phyloP scores from a whole-genome alignment of 2,329 filamentous ascomycete genomes.

The Phialophora expanda region DNA sequence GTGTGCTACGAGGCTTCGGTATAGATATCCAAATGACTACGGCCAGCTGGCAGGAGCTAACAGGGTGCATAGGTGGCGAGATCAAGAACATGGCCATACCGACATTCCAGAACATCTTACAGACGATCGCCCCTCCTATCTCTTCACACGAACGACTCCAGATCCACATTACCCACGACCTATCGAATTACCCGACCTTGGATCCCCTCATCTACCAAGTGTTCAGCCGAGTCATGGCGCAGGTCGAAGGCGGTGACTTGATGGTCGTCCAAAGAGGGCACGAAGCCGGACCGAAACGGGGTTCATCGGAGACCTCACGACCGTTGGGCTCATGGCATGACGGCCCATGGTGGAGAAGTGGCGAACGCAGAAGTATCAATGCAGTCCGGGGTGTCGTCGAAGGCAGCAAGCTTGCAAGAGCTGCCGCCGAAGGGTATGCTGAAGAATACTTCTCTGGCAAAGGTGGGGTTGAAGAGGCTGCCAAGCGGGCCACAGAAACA shows the following conservation, averaged over 20 bases:
- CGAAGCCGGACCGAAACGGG: conserved; percentile 74
- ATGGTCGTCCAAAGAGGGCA: conserved; percentile 92
- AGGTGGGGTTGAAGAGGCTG: conserved; percentile 80
- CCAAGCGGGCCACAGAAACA: conserved; percentile 76
- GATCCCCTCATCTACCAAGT: conserved; percentile 90
- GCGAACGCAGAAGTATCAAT: conserved; percentile 74
- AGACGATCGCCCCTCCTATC: conserved; percentile 94
- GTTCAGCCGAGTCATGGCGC: conserved; percentile 96
- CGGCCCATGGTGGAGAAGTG: conserved; percentile 88
- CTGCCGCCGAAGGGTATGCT: conserved; percentile 85
- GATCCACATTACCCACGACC: conserved; percentile 96
- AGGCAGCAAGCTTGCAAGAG: conserved; percentile 88
- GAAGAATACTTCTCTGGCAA: conserved; percentile 78
- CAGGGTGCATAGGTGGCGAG: conserved; percentile 71
- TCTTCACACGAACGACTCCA: conserved; percentile 94
- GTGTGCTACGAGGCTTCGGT: conserved; percentile 77
- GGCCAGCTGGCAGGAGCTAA: conserved; percentile 5
- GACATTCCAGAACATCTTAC: conserved; percentile 91
- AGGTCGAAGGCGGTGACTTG: conserved; percentile 95
- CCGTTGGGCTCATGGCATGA: conserved; percentile 79
- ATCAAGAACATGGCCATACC: conserved; percentile 84
- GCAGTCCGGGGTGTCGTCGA: conserved; percentile 79
- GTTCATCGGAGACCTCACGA: conserved; percentile 60
- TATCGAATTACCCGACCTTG: conserved; percentile 90
- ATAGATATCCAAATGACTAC: conserved; percentile 43